Base-by-base conservation (phyloP, 1,139 yeast genomes). In the Hyphopichia pseudoburtonii region DNA sequence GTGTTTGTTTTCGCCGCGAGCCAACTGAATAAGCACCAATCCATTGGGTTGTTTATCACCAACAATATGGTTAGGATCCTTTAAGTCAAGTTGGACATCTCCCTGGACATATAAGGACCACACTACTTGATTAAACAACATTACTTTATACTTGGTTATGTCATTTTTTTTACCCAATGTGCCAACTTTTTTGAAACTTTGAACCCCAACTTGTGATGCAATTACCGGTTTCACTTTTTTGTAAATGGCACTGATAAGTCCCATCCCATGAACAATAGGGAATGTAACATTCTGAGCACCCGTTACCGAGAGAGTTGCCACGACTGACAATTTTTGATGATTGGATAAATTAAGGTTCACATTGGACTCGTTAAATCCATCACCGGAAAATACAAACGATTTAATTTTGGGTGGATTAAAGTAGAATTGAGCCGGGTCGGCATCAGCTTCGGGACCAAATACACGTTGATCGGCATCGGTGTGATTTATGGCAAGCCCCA, bases 121-220 rank as follows among this genome's bases (percentile, higher is more conserved):
- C 2, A 43, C 50, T 2, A 68, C 68, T 41, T 69, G 73, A 43
- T 71, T 67, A 46, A 68, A 70, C 26, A 70, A 52, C 34, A 52
- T 57, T 2, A 55, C 68, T 12, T 41, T 39, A 37, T 70, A 70
- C 47, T 68, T 69, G 9, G 52, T 42, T 10, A 49, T 38, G 16
- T 45, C 46, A n/a, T n/a, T n/a, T n/a, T n/a, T n/a, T 32, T 43
- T 34, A 10, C 52, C 52, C 3, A 50, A 44, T 0, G 39, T 18
- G 1, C 56, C 57, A 1, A 46, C 45, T 33, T 49, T 54, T 5
- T 50, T 44, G 26, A 78, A 62, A n/a, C 65, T 56, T 52, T 76
- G 76, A 48, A 84, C 66, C 0, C 92, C 94, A 27, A 82, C 85
- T 33, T 78, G 78, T 21, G 87, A 79, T 3, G 72, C 70, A 30